Evolutionary conservation across 495 filamentous ascomycete species (phyloP).

Genomic region (Poronia punctata): DNA sequence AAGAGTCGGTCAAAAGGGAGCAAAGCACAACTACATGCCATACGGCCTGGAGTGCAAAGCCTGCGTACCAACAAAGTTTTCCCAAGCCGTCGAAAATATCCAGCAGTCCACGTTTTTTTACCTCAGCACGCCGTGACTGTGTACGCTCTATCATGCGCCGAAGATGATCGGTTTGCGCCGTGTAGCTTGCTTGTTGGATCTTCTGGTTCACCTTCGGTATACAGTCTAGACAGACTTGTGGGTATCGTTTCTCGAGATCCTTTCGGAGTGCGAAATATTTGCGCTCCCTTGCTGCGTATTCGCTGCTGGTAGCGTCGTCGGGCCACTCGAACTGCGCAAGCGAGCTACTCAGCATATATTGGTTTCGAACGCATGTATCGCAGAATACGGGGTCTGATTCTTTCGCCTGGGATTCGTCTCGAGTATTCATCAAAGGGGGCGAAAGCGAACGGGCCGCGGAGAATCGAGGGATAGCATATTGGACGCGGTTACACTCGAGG

Average conservation of each 20-base stretch:
- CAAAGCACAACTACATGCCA: conserved; percentile 43
- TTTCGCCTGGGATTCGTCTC: no score
- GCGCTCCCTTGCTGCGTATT: conserved; percentile 44
- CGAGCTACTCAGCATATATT: conserved; percentile 60
- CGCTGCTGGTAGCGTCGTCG: conserved; percentile 55
- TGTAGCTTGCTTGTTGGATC: conserved; percentile 63
- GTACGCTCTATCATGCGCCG: conserved; percentile 64
- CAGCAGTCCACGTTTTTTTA: conserved; percentile 38
- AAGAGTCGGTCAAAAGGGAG: conserved; percentile 11
- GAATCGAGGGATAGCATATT: conserved; percentile 33
- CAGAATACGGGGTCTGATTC: conserved; percentile 69
- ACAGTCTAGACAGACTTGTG: conserved; percentile 75
- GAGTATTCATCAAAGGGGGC: no score
- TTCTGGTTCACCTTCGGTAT: conserved; percentile 56
- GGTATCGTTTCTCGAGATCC: conserved; percentile 68
- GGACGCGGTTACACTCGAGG: conserved; percentile 26
- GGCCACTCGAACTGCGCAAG: conserved; percentile 67
- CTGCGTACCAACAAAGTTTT: conserved; percentile 47
- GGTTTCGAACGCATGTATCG: conserved; percentile 70
- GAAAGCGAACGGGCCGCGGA: conserved; percentile 22
- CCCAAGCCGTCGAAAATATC: conserved; percentile 43
- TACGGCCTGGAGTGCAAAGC: conserved; percentile 42
- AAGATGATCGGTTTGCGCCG: conserved; percentile 71
- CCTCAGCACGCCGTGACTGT: conserved; percentile 36
- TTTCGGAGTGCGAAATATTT: conserved; percentile 54